Percentiles rank a stretch among this genome's conserved stretches.
These are phyloP conservation scores for Podospora bellae-mahoneyi DNA, from an alignment of 495 filamentous ascomycete species.

Conservation along the genomic window DNA sequence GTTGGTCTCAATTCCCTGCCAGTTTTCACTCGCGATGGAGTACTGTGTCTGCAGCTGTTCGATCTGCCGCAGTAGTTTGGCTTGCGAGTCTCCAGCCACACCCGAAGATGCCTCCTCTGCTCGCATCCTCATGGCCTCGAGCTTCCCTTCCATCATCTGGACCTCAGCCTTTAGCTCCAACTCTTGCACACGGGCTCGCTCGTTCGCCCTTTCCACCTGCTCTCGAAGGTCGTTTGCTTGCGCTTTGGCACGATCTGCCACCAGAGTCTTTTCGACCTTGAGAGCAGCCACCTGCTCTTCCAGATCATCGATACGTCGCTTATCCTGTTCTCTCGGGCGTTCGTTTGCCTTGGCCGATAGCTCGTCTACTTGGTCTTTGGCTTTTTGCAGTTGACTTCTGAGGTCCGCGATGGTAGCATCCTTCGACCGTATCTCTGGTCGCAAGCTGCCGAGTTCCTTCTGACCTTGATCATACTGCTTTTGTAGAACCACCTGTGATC, in stretches of 20 bases:
- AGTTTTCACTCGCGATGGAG: conserved; percentile 89
- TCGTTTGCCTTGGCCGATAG: conserved; percentile 65
- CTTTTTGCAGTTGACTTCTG: conserved; percentile 66
- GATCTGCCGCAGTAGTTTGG: conserved; percentile 86
- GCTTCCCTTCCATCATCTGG: conserved; percentile 77
- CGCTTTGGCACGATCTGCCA: conserved; percentile 62
- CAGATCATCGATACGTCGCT: conserved; percentile 60
- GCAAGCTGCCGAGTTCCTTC: conserved; percentile 66
- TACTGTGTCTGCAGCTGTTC: conserved; percentile 97
- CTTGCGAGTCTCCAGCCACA: conserved; percentile 75
- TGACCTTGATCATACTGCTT: conserved; percentile 61
- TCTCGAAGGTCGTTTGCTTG: conserved; percentile 69
- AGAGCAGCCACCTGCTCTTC: conserved; percentile 68
- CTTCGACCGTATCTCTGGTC: conserved; percentile 62
- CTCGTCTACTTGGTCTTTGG: conserved; percentile 60
- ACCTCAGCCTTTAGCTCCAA: conserved; percentile 81
- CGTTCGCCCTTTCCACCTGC: conserved; percentile 69
- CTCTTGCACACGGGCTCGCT: conserved; percentile 67
- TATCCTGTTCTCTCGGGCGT: conserved; percentile 64
- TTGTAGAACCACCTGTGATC: conserved; percentile 59
- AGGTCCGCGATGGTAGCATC: conserved; percentile 65
- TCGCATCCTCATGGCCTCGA: conserved; percentile 79
- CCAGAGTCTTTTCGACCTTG: conserved; percentile 72
- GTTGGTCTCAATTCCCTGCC: conserved; percentile 90
- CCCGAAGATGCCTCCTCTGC: conserved; percentile 90